phyloP scores from a whole-genome alignment of 352 stramenopile genomes.

The Globisporangium acanthophoron region DNA sequence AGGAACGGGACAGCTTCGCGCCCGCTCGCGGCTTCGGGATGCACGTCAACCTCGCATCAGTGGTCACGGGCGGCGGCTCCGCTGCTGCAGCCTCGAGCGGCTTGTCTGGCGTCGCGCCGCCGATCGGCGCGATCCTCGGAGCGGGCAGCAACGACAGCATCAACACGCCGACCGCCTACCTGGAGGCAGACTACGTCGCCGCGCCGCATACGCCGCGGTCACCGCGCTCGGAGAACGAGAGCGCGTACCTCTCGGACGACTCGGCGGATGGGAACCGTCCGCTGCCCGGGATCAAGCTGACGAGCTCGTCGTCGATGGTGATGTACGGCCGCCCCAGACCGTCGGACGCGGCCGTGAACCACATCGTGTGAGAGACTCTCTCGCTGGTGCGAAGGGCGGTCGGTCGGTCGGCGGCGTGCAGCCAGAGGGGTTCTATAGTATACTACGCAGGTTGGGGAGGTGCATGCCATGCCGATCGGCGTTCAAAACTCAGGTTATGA shows the following conservation, averaged over 20 bases:
- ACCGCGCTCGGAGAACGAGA: constrained; percentile 49
- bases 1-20: constrained; percentile 18
- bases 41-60: constrained; percentile 43
- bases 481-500: too few species aligned
- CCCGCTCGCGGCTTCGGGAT: constrained; percentile 49
- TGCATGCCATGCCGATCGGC: too few species aligned
- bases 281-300: constrained; percentile 27
- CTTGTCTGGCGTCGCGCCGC: not conserved
- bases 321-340: constrained; percentile 53
- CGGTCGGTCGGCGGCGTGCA: too few species aligned
- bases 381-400: too few species aligned
- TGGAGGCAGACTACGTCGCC: constrained; percentile 39
- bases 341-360: constrained; percentile 11
- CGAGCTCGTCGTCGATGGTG: constrained; percentile 46
- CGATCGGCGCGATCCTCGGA: not conserved
- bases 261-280: constrained; percentile 35
- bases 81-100: too few species aligned
- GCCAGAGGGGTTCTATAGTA: not conserved
- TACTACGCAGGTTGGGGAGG: too few species aligned
- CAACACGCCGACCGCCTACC: constrained; percentile 33
- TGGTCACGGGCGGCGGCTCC: not conserved
- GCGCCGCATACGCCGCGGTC: constrained; percentile 47
- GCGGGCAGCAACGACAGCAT: constrained; percentile 2
- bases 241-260: constrained; percentile 58
- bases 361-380: constrained; percentile 28